Conservation (phyloP, 1,139 yeast species). For the Candida sanyaensis region DNA sequence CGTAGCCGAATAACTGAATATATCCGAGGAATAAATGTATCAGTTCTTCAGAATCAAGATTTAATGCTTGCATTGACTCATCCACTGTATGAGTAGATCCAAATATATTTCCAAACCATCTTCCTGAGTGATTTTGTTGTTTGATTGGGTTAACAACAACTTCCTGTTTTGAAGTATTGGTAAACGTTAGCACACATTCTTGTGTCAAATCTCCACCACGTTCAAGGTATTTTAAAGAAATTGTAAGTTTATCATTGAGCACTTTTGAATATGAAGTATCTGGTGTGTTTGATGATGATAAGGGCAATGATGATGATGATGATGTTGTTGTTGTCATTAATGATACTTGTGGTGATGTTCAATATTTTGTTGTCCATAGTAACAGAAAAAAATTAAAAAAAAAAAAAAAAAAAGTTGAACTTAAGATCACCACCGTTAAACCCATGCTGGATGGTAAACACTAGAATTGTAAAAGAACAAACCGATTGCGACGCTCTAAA, state of each 20-base stretch:
- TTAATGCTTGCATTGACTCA: conserved; percentile 7
- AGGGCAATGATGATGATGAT: too few species aligned
- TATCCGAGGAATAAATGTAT: conserved; percentile 62
- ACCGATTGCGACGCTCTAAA: background rate
- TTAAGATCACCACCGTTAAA: too few species aligned
- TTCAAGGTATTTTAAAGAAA: conserved; percentile 11
- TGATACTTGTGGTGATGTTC: too few species aligned
- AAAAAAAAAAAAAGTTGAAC: background rate
- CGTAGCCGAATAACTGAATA: conserved; percentile 73
- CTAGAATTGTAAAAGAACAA: too few species aligned
- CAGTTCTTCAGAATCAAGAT: conserved; percentile 5
- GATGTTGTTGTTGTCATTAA: too few species aligned
- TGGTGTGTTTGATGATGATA: background rate
- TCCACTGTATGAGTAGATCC: conserved; percentile 9
- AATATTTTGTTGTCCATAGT: background rate
- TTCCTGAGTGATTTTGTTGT: conserved; percentile 2
- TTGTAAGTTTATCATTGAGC: conserved; percentile 11
- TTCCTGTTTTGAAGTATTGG: conserved; percentile 11
- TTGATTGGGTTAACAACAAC: conserved; percentile 12
- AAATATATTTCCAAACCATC: conserved; percentile 21
- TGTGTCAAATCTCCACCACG: background rate
- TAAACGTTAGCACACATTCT: conserved; percentile 12
- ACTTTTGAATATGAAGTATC: conserved; percentile 11
- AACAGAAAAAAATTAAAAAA: background rate
- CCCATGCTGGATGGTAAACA: too few species aligned